Evolutionary conservation across 495 filamentous ascomycete species (phyloP), one percentile per base, ranked within the genome.

Genomic region (Neurospora discreta): DNA sequence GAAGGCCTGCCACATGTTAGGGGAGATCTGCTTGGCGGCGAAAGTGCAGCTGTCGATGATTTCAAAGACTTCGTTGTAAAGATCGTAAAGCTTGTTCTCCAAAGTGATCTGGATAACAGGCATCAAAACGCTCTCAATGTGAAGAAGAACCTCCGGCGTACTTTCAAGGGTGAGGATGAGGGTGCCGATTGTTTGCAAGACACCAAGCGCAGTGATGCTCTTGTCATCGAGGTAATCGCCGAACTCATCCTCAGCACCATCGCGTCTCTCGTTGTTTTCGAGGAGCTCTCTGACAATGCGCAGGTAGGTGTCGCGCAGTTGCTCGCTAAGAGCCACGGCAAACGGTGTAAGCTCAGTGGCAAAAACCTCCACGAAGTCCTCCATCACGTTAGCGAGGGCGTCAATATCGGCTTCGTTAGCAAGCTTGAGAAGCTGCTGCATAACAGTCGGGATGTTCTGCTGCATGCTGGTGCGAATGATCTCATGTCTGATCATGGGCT

Each of bases 41-140:
- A 98, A 99, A n/a, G 96, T 99, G 83, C 96, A 99, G 85, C 93
- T 97, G 80, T 99, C 95, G 76, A 99, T 96, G 76, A 99, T 99
- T 81, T 99, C 95, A 77, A 99, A 99, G 15, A 98, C 88, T 77
- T 99, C 95, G 78, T 98, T 98, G 81, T 97, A 98, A 1, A 99
- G 84, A 82, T 99, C 91, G 76, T 95, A 98, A 13, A 99, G 89
- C 82, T 97, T 98, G 84, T 98, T 98, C 82, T 98, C 93, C 65
- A 99, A 85, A 2, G 95, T 99, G 72, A 98, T 92, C 71, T 90
- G 90, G 76, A 99, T 97, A 68, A 99, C 95, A 18, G 95, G 95
- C 92, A 98, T 97, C 72, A 99, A 83, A 40, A 98, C 92, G 15
- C 93, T 93, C 80, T 99, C 95, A 71, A 99, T 90, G 76, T 98